Conservation (phyloP, 768 basidiomycete species). For the Lactarius psammicola region DNA sequence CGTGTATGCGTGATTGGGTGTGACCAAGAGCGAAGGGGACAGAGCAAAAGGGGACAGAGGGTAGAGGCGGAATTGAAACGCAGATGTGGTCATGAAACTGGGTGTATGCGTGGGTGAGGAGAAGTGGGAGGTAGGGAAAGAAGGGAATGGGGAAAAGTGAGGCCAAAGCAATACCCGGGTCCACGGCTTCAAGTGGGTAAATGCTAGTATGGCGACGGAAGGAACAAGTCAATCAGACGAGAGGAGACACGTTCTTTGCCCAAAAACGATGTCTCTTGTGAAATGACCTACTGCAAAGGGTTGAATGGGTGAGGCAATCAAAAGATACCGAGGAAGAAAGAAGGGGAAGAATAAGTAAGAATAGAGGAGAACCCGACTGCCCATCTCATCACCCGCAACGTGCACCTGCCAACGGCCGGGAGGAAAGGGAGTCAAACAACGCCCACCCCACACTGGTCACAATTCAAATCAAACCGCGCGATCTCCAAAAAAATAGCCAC, state of each 20-base stretch:
- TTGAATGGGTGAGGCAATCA: background rate
- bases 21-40: background rate
- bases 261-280: background rate
- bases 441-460: background rate
- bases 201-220: background rate
- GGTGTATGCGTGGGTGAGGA: background rate
- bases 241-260: background rate
- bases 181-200: background rate
- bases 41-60: background rate
- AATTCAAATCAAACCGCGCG: background rate
- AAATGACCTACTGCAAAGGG: background rate
- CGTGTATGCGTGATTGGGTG: background rate
- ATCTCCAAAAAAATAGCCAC: background rate
- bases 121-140: background rate
- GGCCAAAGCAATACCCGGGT: background rate
- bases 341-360: background rate
- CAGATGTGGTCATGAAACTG: background rate
- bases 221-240: conserved; percentile 2
- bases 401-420: background rate
- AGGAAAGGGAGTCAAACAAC: background rate
- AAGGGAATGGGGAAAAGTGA: background rate
- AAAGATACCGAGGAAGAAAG: background rate
- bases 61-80: background rate
- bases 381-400: background rate
- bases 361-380: background rate